Conservation (phyloP, 2,329 filamentous ascomycete species). For the Alternaria dauci region DNA sequence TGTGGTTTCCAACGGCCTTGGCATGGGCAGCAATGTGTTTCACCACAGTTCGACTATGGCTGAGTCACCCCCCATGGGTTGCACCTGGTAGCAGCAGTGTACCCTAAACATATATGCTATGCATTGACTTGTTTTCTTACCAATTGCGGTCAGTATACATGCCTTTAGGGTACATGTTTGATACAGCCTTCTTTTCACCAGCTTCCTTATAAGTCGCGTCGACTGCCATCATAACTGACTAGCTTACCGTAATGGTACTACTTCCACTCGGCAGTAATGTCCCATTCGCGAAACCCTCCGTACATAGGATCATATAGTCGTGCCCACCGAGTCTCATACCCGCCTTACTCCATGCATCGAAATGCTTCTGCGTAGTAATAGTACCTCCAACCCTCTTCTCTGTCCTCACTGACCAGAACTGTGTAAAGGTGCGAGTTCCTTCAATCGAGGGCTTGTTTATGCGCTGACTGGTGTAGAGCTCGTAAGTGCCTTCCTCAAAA, state of each 20-base stretch:
- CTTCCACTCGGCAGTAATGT: slow-evolving; percentile 15
- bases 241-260: slow-evolving; percentile 16
- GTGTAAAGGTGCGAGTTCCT: slow-evolving; percentile 61
- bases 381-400: slow-evolving; percentile 58
- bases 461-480: slow-evolving; percentile 55
- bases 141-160: not conserved
- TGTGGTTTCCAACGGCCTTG: not conserved
- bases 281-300: slow-evolving; percentile 15
- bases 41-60: not conserved
- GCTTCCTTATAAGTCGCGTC: not conserved
- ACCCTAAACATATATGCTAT: not conserved
- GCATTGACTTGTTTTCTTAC: not conserved
- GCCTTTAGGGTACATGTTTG: not conserved
- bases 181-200: not conserved
- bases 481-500: slow-evolving; percentile 62
- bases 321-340: slow-evolving; percentile 16
- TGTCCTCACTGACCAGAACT: slow-evolving; percentile 63
- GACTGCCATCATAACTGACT: not conserved
- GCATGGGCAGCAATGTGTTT: not conserved
- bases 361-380: slow-evolving; percentile 40
- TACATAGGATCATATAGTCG: slow-evolving; percentile 18
- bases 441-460: slow-evolving; percentile 62
- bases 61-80: not conserved
- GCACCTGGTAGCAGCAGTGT: not conserved
- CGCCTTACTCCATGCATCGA: slow-evolving; percentile 35